Conservation (phyloP, 305 asterid genomes). For the Ilex paraguariensis region DNA sequence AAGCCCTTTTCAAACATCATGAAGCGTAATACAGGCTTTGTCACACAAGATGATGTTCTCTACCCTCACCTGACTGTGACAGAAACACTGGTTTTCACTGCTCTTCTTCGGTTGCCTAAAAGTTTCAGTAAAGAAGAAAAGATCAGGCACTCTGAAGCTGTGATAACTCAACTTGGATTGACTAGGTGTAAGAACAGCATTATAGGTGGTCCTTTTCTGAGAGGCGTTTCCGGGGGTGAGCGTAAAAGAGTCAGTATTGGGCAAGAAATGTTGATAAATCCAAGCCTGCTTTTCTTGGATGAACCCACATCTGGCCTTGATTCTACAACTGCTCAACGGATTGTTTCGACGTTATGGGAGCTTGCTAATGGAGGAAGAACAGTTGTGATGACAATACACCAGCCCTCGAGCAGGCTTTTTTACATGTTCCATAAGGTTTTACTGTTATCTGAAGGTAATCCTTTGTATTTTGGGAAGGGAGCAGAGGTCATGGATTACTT, state of each 20-base stretch:
- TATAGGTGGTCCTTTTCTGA: constrained; percentile 37
- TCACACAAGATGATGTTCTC: constrained; percentile 71
- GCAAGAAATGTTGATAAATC: constrained; percentile 86
- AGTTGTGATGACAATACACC: constrained; percentile 80
- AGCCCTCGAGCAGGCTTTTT: constrained; percentile 80
- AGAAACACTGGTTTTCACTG: constrained; percentile 72
- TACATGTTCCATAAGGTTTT: constrained; percentile 84
- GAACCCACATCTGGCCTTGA: constrained; percentile 93
- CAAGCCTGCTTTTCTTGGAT: constrained; percentile 67
- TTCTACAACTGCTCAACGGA: constrained; percentile 78
- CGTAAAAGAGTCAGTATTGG: constrained; percentile 86
- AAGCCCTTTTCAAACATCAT: constrained; percentile 53
- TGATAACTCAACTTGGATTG: constrained; percentile 57
- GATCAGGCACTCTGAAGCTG: constrained; percentile 43
- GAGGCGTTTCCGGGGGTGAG: constrained; percentile 90
- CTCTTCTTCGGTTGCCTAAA: constrained; percentile 62
- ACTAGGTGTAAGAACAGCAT: constrained; percentile 49
- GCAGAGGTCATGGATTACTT: constrained; percentile 53
- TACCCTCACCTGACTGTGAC: constrained; percentile 74
- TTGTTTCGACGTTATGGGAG: constrained; percentile 59
- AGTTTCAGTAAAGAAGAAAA: constrained; percentile 36
- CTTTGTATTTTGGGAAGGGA: constrained; percentile 66
- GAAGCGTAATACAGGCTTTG: constrained; percentile 77
- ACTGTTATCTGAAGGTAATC: constrained; percentile 66
- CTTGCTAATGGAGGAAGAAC: constrained; percentile 64